These are phyloP conservation scores for Triticum turgidum DNA, from an alignment of 176 grass and related monocot species.

Conservation along the genomic window DNA sequence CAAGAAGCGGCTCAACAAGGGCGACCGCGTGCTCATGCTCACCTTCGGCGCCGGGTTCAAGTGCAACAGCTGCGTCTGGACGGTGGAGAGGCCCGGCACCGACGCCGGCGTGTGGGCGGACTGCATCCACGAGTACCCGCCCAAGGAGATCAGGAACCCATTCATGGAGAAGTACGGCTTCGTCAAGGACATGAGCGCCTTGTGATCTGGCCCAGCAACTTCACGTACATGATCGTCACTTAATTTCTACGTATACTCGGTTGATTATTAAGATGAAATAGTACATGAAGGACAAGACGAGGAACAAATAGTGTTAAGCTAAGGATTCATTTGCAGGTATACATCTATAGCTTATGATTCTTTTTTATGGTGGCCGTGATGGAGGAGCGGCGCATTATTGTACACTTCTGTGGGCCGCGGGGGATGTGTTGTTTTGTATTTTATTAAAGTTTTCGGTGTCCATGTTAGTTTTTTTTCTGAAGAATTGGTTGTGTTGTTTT, in stretches of 20 bases:
- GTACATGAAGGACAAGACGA: neutral
- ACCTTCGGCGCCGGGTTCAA: constrained; percentile 96
- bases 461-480: neutral
- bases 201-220: constrained; percentile 11
- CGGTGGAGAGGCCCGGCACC: constrained; percentile 36
- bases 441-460: neutral
- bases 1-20: constrained; percentile 47
- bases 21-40: constrained; percentile 82
- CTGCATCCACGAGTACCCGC: constrained; percentile 64
- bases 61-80: constrained; percentile 95
- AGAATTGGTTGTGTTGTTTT: neutral
- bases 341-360: constrained; percentile 33
- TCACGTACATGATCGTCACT: neutral
- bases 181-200: constrained; percentile 60
- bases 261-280: constrained; percentile 12
- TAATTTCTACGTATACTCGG: neutral
- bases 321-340: constrained; percentile 22
- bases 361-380: neutral
- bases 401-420: neutral
- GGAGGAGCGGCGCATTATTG: neutral
- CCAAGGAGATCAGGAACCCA: constrained; percentile 56
- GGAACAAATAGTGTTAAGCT: neutral
- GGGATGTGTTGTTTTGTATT: neutral
- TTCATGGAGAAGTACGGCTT: constrained; percentile 87
- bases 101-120: constrained; percentile 76